Base-by-base conservation (phyloP, 805 yeast genomes). In the Spathaspora boniae region DNA sequence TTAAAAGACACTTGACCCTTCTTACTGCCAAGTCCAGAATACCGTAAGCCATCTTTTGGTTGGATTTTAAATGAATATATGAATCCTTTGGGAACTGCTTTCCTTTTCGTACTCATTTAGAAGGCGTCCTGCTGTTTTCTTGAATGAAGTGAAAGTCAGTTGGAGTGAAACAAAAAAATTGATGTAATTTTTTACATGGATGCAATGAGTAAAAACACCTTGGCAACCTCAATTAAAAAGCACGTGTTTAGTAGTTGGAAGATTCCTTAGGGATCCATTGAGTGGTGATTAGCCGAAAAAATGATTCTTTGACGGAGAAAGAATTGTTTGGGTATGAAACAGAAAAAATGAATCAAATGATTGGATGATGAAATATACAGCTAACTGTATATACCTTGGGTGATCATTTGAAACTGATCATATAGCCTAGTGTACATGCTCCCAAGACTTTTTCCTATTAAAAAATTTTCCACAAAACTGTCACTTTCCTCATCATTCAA, bases 321-420 rank as follows among this genome's bases (percentile, higher is more conserved):
- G n/a, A n/a, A n/a, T n/a, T n/a, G n/a, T n/a, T n/a, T n/a, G n/a
- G 25, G n/a, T 22, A 22, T 22, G n/a, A 11, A 22, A n/a, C n/a
- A n/a, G n/a, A n/a, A n/a, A n/a, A n/a, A n/a, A n/a, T n/a, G n/a
- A n/a, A n/a, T n/a, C n/a, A n/a, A n/a, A n/a, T 23, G 12, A 23
- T 4, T n/a, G n/a, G n/a, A n/a, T n/a, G n/a, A 26, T 9, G 9
- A 26, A 11, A 9, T 12, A 26, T 19, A 9, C 12, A 16, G 18
- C 56, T 54, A 82, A 51, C 76, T 79, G 58, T 87, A 93, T 18
- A 93, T 93, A 29, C 98, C 98, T 63, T 93, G 98, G 0, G 98
- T 89, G 32, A 88, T 63, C 58, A 93, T 66, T 60, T 93, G 98
- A 65, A 85, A 93, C 56, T 91, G 98, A 56, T 93, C 98, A 54